Evolutionary conservation across 768 basidiomycete species (phyloP).

Genomic region (Rhodotorula diobovata): DNA sequence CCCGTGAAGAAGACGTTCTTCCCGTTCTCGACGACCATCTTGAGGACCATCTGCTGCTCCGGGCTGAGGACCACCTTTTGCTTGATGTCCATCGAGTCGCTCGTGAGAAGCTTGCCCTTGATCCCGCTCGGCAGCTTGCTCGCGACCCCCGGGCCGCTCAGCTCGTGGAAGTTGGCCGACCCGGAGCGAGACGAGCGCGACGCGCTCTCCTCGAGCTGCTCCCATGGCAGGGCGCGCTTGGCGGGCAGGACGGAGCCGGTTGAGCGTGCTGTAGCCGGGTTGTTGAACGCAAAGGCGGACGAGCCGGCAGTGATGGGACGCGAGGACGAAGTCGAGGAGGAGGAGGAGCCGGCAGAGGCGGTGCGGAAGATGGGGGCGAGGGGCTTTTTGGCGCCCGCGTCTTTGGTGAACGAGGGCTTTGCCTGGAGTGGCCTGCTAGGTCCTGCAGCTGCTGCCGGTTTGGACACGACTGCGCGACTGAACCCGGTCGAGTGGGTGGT

Average conservation of each 20-base stretch:
- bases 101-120: slow-evolving; percentile 24
- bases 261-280: background rate
- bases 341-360: background rate
- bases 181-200: background rate
- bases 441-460: background rate
- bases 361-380: slow-evolving; percentile 21
- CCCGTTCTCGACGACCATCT: slow-evolving; percentile 62
- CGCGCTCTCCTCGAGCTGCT: slow-evolving; percentile 7
- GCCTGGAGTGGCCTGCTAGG: background rate
- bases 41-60: slow-evolving; percentile 79
- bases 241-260: slow-evolving; percentile 9
- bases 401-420: background rate
- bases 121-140: background rate
- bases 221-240: slow-evolving; percentile 34
- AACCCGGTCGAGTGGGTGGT: background rate
- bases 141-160: slow-evolving; percentile 8
- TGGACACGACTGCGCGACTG: background rate
- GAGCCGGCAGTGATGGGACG: background rate
- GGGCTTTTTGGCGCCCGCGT: background rate
- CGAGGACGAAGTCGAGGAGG: background rate
- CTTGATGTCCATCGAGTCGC: slow-evolving; percentile 43
- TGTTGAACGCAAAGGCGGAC: slow-evolving; percentile 23
- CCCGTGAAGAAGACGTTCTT: slow-evolving; percentile 91
- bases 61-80: slow-evolving; percentile 64
- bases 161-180: slow-evolving; percentile 27